Conservation (phyloP, 148 eudicot genomes). For the Vaccinium macrocarpon region DNA sequence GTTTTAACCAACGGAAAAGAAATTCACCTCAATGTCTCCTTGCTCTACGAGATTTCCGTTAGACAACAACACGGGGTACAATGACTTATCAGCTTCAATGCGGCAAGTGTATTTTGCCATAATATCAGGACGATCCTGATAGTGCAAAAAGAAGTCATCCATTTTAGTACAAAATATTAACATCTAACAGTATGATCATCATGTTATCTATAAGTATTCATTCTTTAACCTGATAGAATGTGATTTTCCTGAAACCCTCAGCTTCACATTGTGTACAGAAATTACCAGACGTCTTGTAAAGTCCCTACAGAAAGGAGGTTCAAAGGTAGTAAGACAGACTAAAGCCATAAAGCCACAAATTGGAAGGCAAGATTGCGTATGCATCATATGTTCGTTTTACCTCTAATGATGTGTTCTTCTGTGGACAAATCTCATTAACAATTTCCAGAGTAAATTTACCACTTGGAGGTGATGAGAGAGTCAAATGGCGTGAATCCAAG, state of each 20-base stretch:
- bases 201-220: not conserved
- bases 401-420: conserved; percentile 90
- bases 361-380: not conserved
- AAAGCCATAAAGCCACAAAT: conserved; percentile 8
- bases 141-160: conserved; percentile 15
- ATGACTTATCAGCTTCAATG: conserved; percentile 84
- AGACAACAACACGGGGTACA: conserved; percentile 86
- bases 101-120: conserved; percentile 96
- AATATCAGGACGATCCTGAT: conserved; percentile 96
- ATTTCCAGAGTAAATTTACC: conserved; percentile 72
- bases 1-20: conserved; percentile 4
- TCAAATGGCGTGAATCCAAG: conserved; percentile 75
- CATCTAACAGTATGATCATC: not conserved
- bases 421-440: conserved; percentile 81
- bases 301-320: conserved; percentile 52
- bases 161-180: conserved; percentile 1
- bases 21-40: conserved; percentile 85
- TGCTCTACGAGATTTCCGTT: conserved; percentile 92
- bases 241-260: conserved; percentile 96
- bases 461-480: conserved; percentile 65
- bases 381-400: conserved; percentile 34
- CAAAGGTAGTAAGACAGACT: not conserved
- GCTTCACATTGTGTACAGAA: conserved; percentile 99
- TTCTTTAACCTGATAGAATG: conserved; percentile 76
- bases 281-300: conserved; percentile 85